phyloP scores from a whole-genome alignment of 495 filamentous ascomycete species.

The Parachaetomium inaequale region DNA sequence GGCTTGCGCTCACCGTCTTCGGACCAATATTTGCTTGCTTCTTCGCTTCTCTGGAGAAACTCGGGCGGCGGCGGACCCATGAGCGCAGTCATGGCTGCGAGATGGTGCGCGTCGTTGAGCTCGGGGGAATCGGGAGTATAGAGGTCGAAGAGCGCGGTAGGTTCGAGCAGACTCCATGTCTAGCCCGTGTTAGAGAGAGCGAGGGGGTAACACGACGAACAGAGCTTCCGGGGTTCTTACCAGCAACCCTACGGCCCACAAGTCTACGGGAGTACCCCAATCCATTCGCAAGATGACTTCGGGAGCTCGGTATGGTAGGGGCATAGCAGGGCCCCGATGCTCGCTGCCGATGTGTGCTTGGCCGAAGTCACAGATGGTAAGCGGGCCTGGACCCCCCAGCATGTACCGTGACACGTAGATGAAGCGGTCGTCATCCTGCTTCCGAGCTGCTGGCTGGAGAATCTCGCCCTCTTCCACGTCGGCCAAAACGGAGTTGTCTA shows the following conservation, averaged over 20 bases:
- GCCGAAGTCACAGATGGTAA: constrained; percentile 3
- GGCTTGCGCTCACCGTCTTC: not conserved
- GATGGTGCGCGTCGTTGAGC: not conserved
- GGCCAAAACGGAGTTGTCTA: not conserved
- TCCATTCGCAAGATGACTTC: not conserved
- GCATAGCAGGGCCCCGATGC: not conserved
- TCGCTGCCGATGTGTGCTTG: not conserved
- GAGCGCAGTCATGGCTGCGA: constrained; percentile 1
- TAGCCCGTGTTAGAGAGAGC: not conserved
- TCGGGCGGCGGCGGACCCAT: not conserved
- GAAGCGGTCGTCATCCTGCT: not conserved
- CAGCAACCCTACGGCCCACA: constrained; percentile 1
- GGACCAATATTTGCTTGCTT: not conserved
- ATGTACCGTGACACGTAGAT: constrained; percentile 5
- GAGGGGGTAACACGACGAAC: not conserved
- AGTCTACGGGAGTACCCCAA: not conserved
- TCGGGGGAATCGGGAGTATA: not conserved
- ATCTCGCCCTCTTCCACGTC: not conserved
- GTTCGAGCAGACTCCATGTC: not conserved
- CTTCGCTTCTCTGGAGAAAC: constrained; percentile 3
- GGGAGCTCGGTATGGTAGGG: not conserved
- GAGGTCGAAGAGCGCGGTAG: not conserved
- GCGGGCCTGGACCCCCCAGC: not conserved
- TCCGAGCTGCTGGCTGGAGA: not conserved
- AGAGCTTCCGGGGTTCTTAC: not conserved